Conservation (phyloP, 78 protist genomes). For the Dictyostelium capitatum region DNA sequence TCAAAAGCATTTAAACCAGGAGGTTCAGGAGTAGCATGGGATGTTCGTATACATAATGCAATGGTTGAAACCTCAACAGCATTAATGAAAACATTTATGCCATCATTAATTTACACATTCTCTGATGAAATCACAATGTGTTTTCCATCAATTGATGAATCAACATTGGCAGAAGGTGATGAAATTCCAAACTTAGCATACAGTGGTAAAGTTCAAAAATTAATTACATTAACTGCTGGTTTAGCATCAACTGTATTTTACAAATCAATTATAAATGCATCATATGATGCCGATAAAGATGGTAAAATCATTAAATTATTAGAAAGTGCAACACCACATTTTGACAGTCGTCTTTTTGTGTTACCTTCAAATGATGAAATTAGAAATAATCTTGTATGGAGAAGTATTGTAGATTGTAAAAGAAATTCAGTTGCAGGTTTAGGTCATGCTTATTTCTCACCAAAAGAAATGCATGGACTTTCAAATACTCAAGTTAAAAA, state of each 20-base stretch:
- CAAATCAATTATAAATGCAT: slow-evolving; percentile 19
- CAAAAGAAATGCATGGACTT: slow-evolving; percentile 19
- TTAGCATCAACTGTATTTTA: slow-evolving; percentile 64
- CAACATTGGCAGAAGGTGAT: neutral
- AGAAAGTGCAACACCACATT: neutral
- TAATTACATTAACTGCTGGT: slow-evolving; percentile 74
- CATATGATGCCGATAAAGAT: slow-evolving; percentile 23
- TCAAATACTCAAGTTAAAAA: neutral
- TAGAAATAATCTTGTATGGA: slow-evolving; percentile 63
- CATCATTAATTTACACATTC: slow-evolving; percentile 60
- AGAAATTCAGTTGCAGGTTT: slow-evolving; percentile 58
- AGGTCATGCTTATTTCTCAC: slow-evolving; percentile 65
- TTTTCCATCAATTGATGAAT: slow-evolving; percentile 39
- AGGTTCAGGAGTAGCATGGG: slow-evolving; percentile 52
- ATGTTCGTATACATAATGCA: slow-evolving; percentile 79
- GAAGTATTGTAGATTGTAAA: slow-evolving; percentile 62
- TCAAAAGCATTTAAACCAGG: slow-evolving; percentile 31
- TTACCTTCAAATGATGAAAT: slow-evolving; percentile 73
- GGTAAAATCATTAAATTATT: neutral
- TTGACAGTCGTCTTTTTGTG: slow-evolving; percentile 71
- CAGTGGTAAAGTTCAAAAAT: slow-evolving; percentile 64
- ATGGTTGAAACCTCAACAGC: slow-evolving; percentile 71
- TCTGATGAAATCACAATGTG: slow-evolving; percentile 83
- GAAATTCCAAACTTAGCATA: neutral
- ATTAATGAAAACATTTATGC: slow-evolving; percentile 44